Conservation (phyloP, 768 basidiomycete genomes). For the Boletus eberwhitei region DNA sequence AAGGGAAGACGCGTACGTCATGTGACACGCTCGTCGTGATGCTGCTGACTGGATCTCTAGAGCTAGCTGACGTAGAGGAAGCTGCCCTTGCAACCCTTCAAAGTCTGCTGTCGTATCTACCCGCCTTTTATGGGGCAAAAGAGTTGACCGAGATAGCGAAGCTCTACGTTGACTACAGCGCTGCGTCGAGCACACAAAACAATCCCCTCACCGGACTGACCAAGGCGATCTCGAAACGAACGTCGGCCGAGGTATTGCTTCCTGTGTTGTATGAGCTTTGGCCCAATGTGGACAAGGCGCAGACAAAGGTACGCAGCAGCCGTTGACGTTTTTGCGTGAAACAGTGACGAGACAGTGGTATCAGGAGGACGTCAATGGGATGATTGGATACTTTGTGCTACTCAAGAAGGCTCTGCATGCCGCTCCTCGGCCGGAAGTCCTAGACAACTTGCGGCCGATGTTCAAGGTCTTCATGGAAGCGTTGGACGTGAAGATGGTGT, state of each 20-base stretch:
- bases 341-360: background rate
- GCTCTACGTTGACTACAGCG: conserved; percentile 50
- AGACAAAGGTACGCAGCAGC: conserved; percentile 34
- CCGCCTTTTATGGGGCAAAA: conserved; percentile 71
- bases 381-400: conserved; percentile 59
- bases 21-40: background rate
- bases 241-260: conserved; percentile 64
- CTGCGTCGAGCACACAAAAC: conserved; percentile 5
- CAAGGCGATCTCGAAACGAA: conserved; percentile 67
- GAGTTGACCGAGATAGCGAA: conserved; percentile 57
- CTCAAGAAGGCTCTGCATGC: conserved; percentile 62
- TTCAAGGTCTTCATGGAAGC: conserved; percentile 81
- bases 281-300: conserved; percentile 36
- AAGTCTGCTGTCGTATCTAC: conserved; percentile 68
- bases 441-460: conserved; percentile 60
- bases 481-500: conserved; percentile 51
- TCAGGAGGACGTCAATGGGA: conserved; percentile 26
- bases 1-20: conserved; percentile 33
- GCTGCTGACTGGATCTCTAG: conserved; percentile 20
- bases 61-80: conserved; percentile 29
- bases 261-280: conserved; percentile 62
- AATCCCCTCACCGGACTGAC: conserved; percentile 43
- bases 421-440: conserved; percentile 59
- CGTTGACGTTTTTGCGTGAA: background rate
- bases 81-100: conserved; percentile 52